Conservation (phyloP, 2,329 filamentous ascomycete genomes). For the Xylariaceae sp. region DNA sequence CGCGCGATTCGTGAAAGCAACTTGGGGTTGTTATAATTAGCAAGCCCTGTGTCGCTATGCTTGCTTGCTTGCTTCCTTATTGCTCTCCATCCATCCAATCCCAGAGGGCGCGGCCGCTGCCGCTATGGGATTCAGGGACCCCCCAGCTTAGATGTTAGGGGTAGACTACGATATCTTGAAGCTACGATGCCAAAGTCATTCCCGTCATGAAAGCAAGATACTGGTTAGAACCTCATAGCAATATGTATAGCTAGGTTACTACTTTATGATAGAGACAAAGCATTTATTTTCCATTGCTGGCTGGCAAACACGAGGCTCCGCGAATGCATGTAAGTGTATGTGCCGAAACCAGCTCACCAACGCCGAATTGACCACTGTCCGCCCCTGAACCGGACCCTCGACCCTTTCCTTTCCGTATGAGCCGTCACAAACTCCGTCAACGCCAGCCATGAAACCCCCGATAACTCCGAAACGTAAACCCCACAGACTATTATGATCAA, state of each 20-base stretch:
- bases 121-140: too few relatives aligned
- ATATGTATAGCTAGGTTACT: not conserved
- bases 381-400: too few relatives aligned
- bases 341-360: conserved; percentile 17
- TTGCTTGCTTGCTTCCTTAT: not conserved
- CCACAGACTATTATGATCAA: conserved; percentile 3
- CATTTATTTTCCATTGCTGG: conserved; percentile 11
- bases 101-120: too few relatives aligned
- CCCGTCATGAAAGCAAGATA: too few relatives aligned
- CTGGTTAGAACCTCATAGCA: too few relatives aligned
- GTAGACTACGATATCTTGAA: too few relatives aligned
- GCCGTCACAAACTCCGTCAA: conserved; percentile 2
- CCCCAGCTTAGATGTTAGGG: too few relatives aligned
- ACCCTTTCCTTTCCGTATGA: not conserved
- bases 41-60: not conserved
- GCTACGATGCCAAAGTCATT: too few relatives aligned
- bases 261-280: conserved; percentile 1
- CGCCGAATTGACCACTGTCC: not conserved
- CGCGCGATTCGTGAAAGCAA: conserved; percentile 1
- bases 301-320: conserved; percentile 6
- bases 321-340: conserved; percentile 21
- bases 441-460: conserved; percentile 3
- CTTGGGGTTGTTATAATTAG: not conserved
- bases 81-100: not conserved
- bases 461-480: conserved; percentile 10